Base-by-base conservation (phyloP, 2,329 filamentous ascomycete genomes). In the Coccinonectria pachysandricola region DNA sequence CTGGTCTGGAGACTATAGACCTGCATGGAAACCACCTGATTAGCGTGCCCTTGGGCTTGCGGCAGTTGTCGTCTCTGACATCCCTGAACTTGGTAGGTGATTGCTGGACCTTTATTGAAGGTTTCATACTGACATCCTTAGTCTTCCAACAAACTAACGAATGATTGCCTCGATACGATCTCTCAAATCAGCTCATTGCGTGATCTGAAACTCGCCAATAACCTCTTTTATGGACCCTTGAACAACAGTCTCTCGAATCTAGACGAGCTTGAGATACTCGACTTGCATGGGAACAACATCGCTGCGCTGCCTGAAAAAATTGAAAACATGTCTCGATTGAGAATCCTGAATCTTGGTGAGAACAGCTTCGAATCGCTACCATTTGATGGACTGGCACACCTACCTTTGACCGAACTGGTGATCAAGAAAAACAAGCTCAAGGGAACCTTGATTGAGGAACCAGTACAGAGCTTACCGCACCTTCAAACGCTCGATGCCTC, bases 21-120 rank as follows among this genome's bases (percentile, higher is more conserved):
- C 51, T 96, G 32, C 91, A 94, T 49, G 83, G 85, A 12, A 98
- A 98, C 47, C 56, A 73, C 22, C 62, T 98, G 11, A 65, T 68
- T 26, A 60, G 70, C 15, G 53, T 95, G 21, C 91, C 91, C 0
- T 51, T 78, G 37, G 88, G 91, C 1, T 50, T 96, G 31, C 68
- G 82, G 37, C 68, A 77, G 26, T 63, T 96, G 19, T 66, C 75
- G 24, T 62, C 78, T 34, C 65, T 98, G 28, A 87, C 83, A 2
- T 79, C 73, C 4, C 62, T 98, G 24, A 95, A 96, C 42, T 53
- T 98, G 45, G 79, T 83, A 62, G 48, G 73, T 56, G 17, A 7
- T 19, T 7, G n/a, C n/a, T n/a, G n/a, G n/a, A n/a, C n/a, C n/a
- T n/a, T n/a, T n/a, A n/a, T n/a, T n/a, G n/a, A 9, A 4, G 14